Conservation (phyloP, 2,329 filamentous ascomycete species). For the Phoma herbarum region DNA sequence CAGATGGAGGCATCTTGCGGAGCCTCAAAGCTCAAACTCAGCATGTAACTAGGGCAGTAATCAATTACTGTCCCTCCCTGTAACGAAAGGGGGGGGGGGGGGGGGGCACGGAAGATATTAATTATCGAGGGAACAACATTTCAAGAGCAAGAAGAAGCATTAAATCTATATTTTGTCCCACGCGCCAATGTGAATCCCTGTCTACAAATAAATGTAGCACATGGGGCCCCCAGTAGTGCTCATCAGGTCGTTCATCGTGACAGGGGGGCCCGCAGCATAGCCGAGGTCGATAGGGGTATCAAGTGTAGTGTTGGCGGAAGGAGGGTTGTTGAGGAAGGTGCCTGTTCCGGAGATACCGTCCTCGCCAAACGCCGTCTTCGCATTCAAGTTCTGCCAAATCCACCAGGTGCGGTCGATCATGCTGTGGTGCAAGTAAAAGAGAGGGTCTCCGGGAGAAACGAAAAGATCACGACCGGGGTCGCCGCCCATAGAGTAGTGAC, state of each 20-base stretch:
- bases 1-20: neutral
- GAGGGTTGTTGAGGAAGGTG: conserved; percentile 56
- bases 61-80: neutral
- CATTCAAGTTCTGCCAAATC: conserved; percentile 52
- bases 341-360: conserved; percentile 54
- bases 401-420: conserved; percentile 58
- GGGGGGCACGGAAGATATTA: neutral
- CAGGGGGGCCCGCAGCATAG: conserved; percentile 36
- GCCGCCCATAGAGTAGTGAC: conserved; percentile 58
- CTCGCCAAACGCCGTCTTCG: conserved; percentile 41
- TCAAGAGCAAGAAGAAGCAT: neutral
- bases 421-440: conserved; percentile 59
- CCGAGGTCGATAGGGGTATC: conserved; percentile 55
- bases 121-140: neutral
- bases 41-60: neutral
- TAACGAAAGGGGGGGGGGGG: too few relatives aligned
- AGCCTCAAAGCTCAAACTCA: neutral
- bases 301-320: conserved; percentile 57
- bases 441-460: conserved; percentile 41
- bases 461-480: conserved; percentile 50
- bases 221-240: conserved; percentile 45
- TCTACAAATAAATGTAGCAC: conserved; percentile 47
- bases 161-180: neutral
- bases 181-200: neutral
- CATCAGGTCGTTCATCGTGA: conserved; percentile 41